A percentile compares a stretch with the other conserved stretches of the same genome.
These are phyloP conservation scores for Rosa hybrid DNA, from an alignment of 331 rosid species.

Conservation along the genomic window DNA sequence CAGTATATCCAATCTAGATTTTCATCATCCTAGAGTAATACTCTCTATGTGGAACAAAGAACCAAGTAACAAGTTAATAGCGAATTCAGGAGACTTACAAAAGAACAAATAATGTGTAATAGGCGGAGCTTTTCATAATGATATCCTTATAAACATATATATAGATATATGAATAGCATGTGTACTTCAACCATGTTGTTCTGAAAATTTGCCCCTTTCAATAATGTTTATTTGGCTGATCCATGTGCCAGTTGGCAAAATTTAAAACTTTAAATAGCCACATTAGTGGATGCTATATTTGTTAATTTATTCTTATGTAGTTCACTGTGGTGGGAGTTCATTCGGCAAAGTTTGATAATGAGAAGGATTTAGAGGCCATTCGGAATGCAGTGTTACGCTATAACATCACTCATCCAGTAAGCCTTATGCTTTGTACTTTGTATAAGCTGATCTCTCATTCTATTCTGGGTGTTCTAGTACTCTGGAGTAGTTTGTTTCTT, in stretches of 20 bases:
- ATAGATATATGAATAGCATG: background rate
- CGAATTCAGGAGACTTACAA: background rate
- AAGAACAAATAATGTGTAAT: background rate
- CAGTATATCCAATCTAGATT: background rate
- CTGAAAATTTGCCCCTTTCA: background rate
- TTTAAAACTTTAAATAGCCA: background rate
- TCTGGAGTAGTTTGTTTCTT: conserved; percentile 4
- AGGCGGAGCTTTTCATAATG: background rate
- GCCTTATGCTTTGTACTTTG: conserved; percentile 23
- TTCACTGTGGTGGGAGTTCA: conserved; percentile 96
- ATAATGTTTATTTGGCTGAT: background rate
- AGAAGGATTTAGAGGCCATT: conserved; percentile 95
- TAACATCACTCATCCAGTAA: conserved; percentile 90
- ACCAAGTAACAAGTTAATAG: background rate
- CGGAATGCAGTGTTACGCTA: conserved; percentile 98
- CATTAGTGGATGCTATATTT: conserved; percentile 10
- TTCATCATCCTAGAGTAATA: background rate
- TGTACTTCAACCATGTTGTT: background rate
- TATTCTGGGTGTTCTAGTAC: conserved; percentile 2
- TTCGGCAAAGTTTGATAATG: conserved; percentile 97
- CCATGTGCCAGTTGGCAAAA: background rate
- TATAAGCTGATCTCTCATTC: conserved; percentile 2
- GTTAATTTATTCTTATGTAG: conserved; percentile 37
- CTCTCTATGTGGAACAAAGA: background rate
- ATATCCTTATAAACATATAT: background rate